Base-by-base conservation (phyloP, 1,284 basidiomycete genomes). In the Heliocybe sulcata region DNA sequence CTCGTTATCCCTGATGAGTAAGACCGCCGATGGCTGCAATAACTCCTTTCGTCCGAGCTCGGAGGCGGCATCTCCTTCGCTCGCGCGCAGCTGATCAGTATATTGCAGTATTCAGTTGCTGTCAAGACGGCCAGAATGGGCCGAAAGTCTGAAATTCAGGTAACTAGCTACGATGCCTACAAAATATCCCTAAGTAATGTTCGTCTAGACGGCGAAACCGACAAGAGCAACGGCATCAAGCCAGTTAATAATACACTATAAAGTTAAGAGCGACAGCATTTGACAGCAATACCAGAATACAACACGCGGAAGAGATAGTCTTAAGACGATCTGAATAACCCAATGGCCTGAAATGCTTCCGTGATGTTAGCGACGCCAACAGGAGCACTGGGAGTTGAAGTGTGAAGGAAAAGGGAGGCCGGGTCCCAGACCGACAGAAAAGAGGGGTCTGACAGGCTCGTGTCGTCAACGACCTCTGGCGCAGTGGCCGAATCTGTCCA, bases 401-500 rank as follows among this genome's bases (percentile, higher is more conserved):
- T 59, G 51, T 69, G 63, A 38, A 80, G 64, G 50, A 70, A 77
- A 29, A 59, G 58, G 3, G 72, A 69, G n/a, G 77, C 73, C 26
- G 74, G 75, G 11, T 63, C 64, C 81, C 80, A 85, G 14, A 80
- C 77, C 25, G 61, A 49, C 55, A 79, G 77, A 63, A 85, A 80
- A 10, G 63, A 64, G 2, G 53, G 52, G 58, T 82, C 72, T 11
- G 66, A 68, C 47, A 77, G 67, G 9, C 73, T 69, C 25, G 62
- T 66, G 66, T 86, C 83, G 23, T 67, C 69, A 38, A 82, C 80
- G 48, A 82, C 71, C 51, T 70, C 61, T 19, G 75, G 66, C 11
- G 81, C 77, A 11, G 73, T 69, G n/a, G 79, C 69, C 54, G 69
- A 71, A 55, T 82, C 72, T 2, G 82, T 68, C 83, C 83, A 86